Evolutionary conservation across 129 eudicot genomes (phyloP), one percentile per base, ranked within the genome.

Genomic region (Ambrosia trifida): DNA sequence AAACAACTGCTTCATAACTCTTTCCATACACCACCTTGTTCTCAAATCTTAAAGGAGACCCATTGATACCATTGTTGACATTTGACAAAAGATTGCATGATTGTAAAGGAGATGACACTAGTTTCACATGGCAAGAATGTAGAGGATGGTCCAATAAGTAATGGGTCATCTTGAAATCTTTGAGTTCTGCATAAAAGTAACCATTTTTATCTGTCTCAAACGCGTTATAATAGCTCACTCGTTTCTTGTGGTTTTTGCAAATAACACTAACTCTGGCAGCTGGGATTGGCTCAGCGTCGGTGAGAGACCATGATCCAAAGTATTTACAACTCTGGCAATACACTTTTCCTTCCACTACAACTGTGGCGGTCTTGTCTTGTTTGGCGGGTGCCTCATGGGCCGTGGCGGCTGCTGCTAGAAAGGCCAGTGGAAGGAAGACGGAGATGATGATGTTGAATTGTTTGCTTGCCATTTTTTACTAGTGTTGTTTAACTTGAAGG

Each of bases 81-180:
- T 90, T 94, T 9, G 97, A 75, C 54, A 84, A 75, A 63, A 75
- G 72, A 47, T 87, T 84, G 75, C 98, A 89, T 45, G 47, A 60
- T 38, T 76, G 66, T 11, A 64, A 66, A 38, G 99, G 96, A n/a
- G 97, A 93, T 30, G 93, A 80, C 13, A 94, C 96, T 52, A 94
- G 73, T 78, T 84, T 94, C 62, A 89, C 99, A 20, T 68, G 76
- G 82, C 99, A 94, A 16, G 97, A 60, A 13, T 89, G 96, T 33
- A 94, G 97, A 38, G 97, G 99, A 81, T 94, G 97, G 71, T 94
- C 99, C 61, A 88, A 73, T 32, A 85, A 66, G 49, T 79, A 68
- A 66, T 87, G 83, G 52, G 69, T 76, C 90, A 87, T 87, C 69
- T 70, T 82, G 70, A 82, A 94, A 18, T 84, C 90, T 17, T 83